phyloP scores from a whole-genome alignment of 2,329 filamentous ascomycete genomes.

The Triangularia setosa region DNA sequence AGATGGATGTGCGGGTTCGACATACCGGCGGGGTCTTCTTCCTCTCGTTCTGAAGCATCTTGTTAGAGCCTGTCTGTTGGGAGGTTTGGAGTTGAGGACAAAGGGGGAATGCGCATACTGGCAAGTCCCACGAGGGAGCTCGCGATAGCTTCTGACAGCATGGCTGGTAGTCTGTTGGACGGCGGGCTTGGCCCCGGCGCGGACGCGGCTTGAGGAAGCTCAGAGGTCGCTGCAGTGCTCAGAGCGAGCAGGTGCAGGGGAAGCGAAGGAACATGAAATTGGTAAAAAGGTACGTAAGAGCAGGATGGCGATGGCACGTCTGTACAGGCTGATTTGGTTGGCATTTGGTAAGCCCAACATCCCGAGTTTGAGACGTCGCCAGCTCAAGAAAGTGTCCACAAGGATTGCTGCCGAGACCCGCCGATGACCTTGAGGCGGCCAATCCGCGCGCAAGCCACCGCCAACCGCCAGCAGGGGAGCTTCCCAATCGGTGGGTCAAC shows the following conservation, averaged over 20 bases:
- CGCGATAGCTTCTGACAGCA: conserved; percentile 35
- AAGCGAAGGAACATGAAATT: conserved; percentile 6
- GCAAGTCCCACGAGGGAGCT: conserved; percentile 37
- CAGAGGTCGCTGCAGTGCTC: conserved; percentile 4
- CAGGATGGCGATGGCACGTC: background rate
- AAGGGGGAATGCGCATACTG: conserved; percentile 30
- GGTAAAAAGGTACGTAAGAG: conserved; percentile 8
- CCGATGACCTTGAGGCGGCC: background rate
- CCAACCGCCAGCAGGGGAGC: background rate
- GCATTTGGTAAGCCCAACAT: conserved; percentile 7
- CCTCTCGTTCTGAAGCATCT: conserved; percentile 39
- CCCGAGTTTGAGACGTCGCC: conserved; percentile 12
- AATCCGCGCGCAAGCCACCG: conserved; percentile 3
- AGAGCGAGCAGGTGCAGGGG: background rate
- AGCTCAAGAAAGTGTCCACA: conserved; percentile 11
- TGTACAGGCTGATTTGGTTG: conserved; percentile 4
- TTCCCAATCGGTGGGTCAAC: conserved; percentile 3
- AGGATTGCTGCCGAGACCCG: background rate
- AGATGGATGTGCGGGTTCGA: background rate
- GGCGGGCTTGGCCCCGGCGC: conserved; percentile 13
- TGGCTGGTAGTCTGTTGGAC: conserved; percentile 25
- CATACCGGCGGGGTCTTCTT: conserved; percentile 46
- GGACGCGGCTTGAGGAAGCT: conserved; percentile 5
- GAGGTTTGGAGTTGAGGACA: background rate
- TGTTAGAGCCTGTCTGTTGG: conserved; percentile 22